Evolutionary conservation across 2,329 filamentous ascomycete species (phyloP).

Genomic region (Chaetomium sp.): DNA sequence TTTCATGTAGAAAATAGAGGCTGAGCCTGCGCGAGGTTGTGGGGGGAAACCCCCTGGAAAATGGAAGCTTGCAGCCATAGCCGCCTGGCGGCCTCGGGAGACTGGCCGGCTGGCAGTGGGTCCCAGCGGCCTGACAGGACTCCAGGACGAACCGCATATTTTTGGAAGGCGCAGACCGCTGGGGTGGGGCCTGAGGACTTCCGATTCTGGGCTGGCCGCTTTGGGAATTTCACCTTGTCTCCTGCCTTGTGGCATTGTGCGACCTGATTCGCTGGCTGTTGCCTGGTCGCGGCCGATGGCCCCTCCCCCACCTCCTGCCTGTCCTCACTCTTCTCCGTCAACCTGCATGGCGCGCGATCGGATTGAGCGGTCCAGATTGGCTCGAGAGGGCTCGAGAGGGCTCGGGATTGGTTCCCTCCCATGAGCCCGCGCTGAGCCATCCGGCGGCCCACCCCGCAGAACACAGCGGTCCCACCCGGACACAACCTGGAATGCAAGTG

Average conservation of each 20-base stretch:
- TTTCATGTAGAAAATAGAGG: conserved; percentile 18
- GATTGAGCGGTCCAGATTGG: conserved; percentile 6
- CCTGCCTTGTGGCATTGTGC: conserved; percentile 27
- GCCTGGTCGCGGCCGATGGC: conserved; percentile 20
- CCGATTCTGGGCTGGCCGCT: background rate
- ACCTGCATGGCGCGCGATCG: background rate
- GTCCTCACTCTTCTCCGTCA: background rate
- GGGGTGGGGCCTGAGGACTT: conserved; percentile 1
- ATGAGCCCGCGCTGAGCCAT: conserved; percentile 24
- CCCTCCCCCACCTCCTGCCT: conserved; percentile 14
- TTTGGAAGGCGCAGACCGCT: conserved; percentile 9
- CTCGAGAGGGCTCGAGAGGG: too few species aligned
- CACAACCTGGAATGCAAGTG: background rate
- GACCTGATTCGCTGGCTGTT: conserved; percentile 24
- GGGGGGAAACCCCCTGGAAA: background rate
- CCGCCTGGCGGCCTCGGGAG: conserved; percentile 30
- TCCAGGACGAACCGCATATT: background rate
- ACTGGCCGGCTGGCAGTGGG: conserved; percentile 18
- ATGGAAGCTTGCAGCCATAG: conserved; percentile 20
- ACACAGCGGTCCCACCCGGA: conserved; percentile 1
- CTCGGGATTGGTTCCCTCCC: conserved; percentile 19
- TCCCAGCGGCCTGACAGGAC: conserved; percentile 11
- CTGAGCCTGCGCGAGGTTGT: conserved; percentile 4
- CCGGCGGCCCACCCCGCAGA: conserved; percentile 13
- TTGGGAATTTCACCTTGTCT: conserved; percentile 20